Evolutionary conservation across 768 basidiomycete genomes (phyloP).

Genomic region (Phaffia tasmanica): DNA sequence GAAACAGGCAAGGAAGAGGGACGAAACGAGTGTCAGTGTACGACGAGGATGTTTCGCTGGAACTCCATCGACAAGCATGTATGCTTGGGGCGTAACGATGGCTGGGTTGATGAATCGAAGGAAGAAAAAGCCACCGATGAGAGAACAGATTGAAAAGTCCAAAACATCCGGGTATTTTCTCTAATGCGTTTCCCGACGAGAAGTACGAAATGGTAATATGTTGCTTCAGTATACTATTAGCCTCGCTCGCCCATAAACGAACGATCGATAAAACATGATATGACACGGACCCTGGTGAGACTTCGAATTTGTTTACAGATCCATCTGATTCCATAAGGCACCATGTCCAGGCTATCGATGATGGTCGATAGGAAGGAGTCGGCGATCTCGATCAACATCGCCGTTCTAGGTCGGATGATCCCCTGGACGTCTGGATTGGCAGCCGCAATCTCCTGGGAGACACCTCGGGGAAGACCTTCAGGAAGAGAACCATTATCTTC

Average conservation of each 20-base stretch:
- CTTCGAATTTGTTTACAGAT: conserved; percentile 99
- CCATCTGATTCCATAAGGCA: conserved; percentile 98
- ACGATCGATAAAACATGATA: not conserved
- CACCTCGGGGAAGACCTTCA: conserved; percentile 78
- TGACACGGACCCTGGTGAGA: conserved; percentile 62
- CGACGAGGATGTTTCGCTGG: conserved; percentile 95
- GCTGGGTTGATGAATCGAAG: conserved; percentile 99
- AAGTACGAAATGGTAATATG: not conserved
- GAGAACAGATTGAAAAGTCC: conserved; percentile 93
- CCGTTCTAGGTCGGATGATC: conserved; percentile 89
- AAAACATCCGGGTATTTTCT: conserved; percentile 98
- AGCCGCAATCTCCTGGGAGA: conserved; percentile 85
- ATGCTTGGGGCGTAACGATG: conserved; percentile 96
- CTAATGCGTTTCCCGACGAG: conserved; percentile 40
- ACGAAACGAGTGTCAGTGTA: conserved; percentile 74
- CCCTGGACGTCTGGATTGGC: conserved; percentile 93
- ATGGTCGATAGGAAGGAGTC: conserved; percentile 95
- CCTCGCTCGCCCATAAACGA: not conserved
- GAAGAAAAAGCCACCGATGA: conserved; percentile 99
- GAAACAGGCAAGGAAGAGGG: not conserved
- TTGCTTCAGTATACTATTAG: too few species aligned
- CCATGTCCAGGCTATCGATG: conserved; percentile 95
- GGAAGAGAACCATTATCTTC: conserved; percentile 91
- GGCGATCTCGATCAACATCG: conserved; percentile 99
- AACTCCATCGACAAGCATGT: conserved; percentile 96